Conservation (phyloP, 192 early-diverging fungal genomes). For the Backusella macrospora region DNA sequence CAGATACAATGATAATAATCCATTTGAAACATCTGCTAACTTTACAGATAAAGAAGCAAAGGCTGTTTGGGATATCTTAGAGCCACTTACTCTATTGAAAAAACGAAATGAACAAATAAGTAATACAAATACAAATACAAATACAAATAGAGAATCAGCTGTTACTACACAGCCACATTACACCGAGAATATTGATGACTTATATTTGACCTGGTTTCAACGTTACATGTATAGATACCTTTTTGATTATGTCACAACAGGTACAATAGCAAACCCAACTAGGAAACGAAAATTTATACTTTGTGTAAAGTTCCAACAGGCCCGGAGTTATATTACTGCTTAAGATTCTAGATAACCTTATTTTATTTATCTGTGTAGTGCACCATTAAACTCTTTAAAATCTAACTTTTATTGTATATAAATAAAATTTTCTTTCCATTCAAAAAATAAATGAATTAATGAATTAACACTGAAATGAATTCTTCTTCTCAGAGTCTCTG, state of each 20-base stretch:
- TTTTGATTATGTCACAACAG: conserved; percentile 13
- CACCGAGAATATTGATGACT: background rate
- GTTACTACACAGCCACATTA: conserved; percentile 10
- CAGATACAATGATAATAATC: background rate
- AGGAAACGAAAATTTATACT: background rate
- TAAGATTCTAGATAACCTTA: background rate
- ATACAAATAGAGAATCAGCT: background rate
- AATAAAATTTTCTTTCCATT: too few relatives aligned
- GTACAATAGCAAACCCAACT: background rate
- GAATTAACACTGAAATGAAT: too few relatives aligned
- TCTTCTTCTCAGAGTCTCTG: too few relatives aligned
- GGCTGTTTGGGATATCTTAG: conserved; percentile 13
- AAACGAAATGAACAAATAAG: background rate
- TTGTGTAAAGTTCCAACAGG: background rate
- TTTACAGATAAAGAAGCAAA: conserved; percentile 18
- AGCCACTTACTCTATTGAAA: conserved; percentile 7
- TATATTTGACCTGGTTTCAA: conserved; percentile 1
- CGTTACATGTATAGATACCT: conserved; percentile 13
- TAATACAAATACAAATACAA: background rate
- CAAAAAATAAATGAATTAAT: too few relatives aligned
- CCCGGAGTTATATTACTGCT: background rate
- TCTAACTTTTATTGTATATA: background rate
- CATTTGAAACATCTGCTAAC: background rate
- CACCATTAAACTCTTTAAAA: background rate
- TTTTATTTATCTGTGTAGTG: background rate